Percentiles rank a stretch among this genome's conserved stretches.
phyloP scores from a whole-genome alignment of 2,329 filamentous ascomycete genomes.

The Fusarium palustre region DNA sequence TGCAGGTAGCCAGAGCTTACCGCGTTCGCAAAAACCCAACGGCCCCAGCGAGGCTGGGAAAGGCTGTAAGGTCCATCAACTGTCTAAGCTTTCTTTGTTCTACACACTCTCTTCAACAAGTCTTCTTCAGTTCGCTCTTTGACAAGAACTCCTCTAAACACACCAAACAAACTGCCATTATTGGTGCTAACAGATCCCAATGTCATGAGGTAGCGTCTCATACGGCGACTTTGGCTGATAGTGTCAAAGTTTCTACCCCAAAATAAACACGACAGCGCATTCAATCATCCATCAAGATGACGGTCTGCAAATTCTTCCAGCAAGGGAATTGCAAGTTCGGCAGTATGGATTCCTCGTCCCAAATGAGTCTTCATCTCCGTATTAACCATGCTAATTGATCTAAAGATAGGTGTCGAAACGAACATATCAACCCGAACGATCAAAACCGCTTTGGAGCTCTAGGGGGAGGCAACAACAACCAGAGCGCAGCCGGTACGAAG shows the following conservation, averaged over 20 bases:
- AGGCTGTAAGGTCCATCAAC: slow-evolving; percentile 38
- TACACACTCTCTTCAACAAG: slow-evolving; percentile 5
- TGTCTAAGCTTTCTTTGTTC: slow-evolving; percentile 16
- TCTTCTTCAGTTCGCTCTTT: not conserved
- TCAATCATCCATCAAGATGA: slow-evolving; percentile 47
- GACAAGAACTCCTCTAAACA: not conserved
- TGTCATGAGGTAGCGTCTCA: slow-evolving; percentile 41
- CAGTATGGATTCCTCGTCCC: slow-evolving; percentile 54
- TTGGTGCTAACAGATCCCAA: not conserved
- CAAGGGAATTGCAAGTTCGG: slow-evolving; percentile 66
- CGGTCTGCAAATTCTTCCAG: slow-evolving; percentile 62
- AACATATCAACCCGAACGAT: slow-evolving; percentile 59
- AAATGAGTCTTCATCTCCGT: not conserved
- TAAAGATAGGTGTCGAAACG: slow-evolving; percentile 66
- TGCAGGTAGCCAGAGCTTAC: not conserved
- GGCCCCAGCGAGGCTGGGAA: slow-evolving; percentile 44
- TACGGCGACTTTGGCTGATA: slow-evolving; percentile 25
- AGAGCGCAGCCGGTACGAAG: slow-evolving; percentile 40
- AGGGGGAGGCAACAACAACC: slow-evolving; percentile 42
- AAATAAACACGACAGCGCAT: slow-evolving; percentile 6
- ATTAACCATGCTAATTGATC: slow-evolving; percentile 18
- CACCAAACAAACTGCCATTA: not conserved
- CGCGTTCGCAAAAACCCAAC: slow-evolving; percentile 25
- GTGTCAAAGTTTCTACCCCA: slow-evolving; percentile 21
- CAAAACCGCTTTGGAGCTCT: slow-evolving; percentile 70